Conservation (phyloP, 1,284 basidiomycete species). For the Ustilago vetiveriae region DNA sequence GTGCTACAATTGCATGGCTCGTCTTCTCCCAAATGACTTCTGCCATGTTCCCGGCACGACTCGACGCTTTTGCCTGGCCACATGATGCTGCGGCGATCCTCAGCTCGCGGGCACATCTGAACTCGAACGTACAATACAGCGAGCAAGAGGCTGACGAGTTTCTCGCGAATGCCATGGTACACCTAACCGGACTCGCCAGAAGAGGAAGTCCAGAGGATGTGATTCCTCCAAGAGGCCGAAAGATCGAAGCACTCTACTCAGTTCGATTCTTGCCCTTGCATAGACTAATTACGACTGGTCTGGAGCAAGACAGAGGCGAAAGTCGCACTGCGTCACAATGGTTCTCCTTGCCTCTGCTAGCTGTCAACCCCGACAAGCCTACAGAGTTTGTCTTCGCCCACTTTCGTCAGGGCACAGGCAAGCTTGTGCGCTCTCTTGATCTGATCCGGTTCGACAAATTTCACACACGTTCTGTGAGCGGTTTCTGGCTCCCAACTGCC, state of each 20-base stretch:
- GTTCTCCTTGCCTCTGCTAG: slow-evolving; percentile 5
- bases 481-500: slow-evolving; percentile 14
- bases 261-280: not conserved
- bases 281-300: not conserved
- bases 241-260: not conserved
- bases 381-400: not conserved
- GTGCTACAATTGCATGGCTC: not conserved
- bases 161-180: slow-evolving; percentile 10
- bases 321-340: not conserved
- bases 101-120: not conserved
- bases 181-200: not conserved
- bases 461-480: not conserved
- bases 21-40: not conserved
- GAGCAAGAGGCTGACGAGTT: slow-evolving; percentile 8
- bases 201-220: no score
- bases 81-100: not conserved
- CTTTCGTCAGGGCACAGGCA: not conserved
- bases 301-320: not conserved
- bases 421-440: not conserved
- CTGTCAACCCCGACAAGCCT: not conserved
- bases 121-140: not conserved
- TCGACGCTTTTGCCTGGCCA: slow-evolving; percentile 4
- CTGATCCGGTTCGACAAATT: slow-evolving; percentile 14
- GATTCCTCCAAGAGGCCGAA: not conserved
- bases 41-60: not conserved